phyloP scores from a whole-genome alignment of 176 grass and related monocot species.

The Avena sativa region DNA sequence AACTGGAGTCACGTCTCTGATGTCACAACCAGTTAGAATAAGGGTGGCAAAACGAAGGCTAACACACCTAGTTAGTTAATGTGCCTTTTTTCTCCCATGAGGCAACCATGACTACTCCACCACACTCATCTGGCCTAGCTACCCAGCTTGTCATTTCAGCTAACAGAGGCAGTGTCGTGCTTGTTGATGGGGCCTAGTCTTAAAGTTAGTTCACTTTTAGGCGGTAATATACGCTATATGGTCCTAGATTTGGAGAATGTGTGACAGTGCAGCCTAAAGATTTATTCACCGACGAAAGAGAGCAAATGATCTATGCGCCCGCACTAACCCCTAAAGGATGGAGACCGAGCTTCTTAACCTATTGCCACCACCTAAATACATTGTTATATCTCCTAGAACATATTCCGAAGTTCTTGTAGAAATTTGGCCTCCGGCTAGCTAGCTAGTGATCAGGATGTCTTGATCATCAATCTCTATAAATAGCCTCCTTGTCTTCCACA shows the following conservation, averaged over 20 bases:
- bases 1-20: slow-evolving; percentile 49
- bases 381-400: slow-evolving; percentile 42
- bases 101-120: slow-evolving; percentile 39
- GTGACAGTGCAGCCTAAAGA: slow-evolving; percentile 32
- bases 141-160: slow-evolving; percentile 19
- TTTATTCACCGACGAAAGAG: slow-evolving; percentile 58
- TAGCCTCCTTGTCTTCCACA: slow-evolving; percentile 27
- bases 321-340: slow-evolving; percentile 28
- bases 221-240: not conserved
- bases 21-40: slow-evolving; percentile 43
- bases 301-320: slow-evolving; percentile 31
- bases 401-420: slow-evolving; percentile 51
- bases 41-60: slow-evolving; percentile 26
- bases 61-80: not conserved
- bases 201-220: slow-evolving; percentile 56
- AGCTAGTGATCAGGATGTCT: not conserved
- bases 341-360: slow-evolving; percentile 28
- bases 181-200: slow-evolving; percentile 55
- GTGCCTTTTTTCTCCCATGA: slow-evolving; percentile 36
- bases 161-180: slow-evolving; percentile 27
- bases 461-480: slow-evolving; percentile 58
- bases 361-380: slow-evolving; percentile 46
- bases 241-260: slow-evolving; percentile 65
- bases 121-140: slow-evolving; percentile 33
- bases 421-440: slow-evolving; percentile 23